Base-by-base conservation (phyloP, 192 early-diverging fungal genomes). In the Glomus cerebriforme region DNA sequence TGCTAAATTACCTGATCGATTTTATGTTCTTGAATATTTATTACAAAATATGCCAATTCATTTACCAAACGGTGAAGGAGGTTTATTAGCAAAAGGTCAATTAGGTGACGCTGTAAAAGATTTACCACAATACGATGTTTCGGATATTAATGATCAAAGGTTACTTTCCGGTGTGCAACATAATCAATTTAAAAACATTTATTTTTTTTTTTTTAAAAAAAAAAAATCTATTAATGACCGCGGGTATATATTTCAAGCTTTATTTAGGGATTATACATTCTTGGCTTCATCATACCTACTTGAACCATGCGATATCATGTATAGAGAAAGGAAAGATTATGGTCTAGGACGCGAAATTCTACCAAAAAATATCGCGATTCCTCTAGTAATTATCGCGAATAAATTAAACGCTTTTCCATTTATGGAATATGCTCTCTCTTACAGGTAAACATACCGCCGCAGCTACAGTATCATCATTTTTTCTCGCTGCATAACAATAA, bases 181-280 rank as follows among this genome's bases (percentile, higher is more conserved):
- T 7, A 73, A 34, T 12, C n/a, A 49, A 54, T 26, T 54, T n/a
- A n/a, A n/a, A n/a, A n/a, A n/a, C 19, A 49, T 43, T 62, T 45
- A 49, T 39, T 26, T 59, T n/a, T 31, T 65, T 79, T n/a, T 2
- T 12, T 12, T 32, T 7, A 59, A 24, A 29, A 15, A 79, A 45
- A 24, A 70, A 54, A 35, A 49, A 81, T 7, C n/a, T 17, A 60
- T 34, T 17, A 34, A 29, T 4, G 8, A 39, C 4, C 81, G 79
- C 32, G 31, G n/a, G 17, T 45, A 83, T 75, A 59, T 60, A 63
- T 65, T 70, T n/a, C n/a, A n/a, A 77, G 95, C 94, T 8, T 83
- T 97, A 24, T 96, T 92, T 88, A 88, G 96, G 43, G 96, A 97
- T 84, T 95, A 94, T 79, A 94, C 95, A 13, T 94, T 96, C 77